These are phyloP conservation scores for Talaromyces rugulosus DNA, from an alignment of 2,329 filamentous ascomycete genomes.

Conservation along the genomic window DNA sequence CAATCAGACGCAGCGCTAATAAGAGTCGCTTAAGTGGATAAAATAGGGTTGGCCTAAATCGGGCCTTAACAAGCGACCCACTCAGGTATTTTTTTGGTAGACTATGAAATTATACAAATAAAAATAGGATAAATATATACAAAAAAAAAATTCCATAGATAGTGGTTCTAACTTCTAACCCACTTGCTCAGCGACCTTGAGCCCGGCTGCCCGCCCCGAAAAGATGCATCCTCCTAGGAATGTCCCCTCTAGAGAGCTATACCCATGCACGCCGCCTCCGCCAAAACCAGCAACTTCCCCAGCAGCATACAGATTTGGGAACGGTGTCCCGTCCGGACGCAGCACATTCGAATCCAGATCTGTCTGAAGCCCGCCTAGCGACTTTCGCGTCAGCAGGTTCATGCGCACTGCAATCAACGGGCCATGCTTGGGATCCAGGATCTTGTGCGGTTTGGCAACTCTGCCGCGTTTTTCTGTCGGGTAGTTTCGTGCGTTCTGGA, in stretches of 20 bases:
- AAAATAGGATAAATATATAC: neutral
- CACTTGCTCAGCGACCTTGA: slow-evolving; percentile 38
- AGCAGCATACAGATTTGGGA: slow-evolving; percentile 56
- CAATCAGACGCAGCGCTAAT: neutral
- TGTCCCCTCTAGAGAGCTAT: slow-evolving; percentile 59
- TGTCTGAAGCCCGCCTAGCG: slow-evolving; percentile 58
- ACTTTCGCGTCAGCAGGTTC: slow-evolving; percentile 60
- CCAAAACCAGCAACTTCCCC: slow-evolving; percentile 60
- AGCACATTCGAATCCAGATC: slow-evolving; percentile 55
- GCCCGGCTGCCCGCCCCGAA: slow-evolving; percentile 55
- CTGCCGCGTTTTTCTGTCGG: slow-evolving; percentile 51
- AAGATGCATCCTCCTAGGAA: slow-evolving; percentile 63
- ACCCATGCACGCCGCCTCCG: slow-evolving; percentile 60
- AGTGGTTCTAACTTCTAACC: neutral
- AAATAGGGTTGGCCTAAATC: neutral
- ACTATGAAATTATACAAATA: neutral
- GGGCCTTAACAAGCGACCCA: no score
- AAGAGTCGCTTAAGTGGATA: neutral
- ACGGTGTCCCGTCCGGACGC: slow-evolving; percentile 44
- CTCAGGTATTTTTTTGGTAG: no score
- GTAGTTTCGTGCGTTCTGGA: slow-evolving; percentile 54
- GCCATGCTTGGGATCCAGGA: slow-evolving; percentile 53
- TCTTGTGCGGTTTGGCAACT: slow-evolving; percentile 51
- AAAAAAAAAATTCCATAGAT: neutral
- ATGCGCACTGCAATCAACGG: slow-evolving; percentile 59